Evolutionary conservation across 257 asterid genomes (phyloP).

Genomic region (Cruciata laevipes): DNA sequence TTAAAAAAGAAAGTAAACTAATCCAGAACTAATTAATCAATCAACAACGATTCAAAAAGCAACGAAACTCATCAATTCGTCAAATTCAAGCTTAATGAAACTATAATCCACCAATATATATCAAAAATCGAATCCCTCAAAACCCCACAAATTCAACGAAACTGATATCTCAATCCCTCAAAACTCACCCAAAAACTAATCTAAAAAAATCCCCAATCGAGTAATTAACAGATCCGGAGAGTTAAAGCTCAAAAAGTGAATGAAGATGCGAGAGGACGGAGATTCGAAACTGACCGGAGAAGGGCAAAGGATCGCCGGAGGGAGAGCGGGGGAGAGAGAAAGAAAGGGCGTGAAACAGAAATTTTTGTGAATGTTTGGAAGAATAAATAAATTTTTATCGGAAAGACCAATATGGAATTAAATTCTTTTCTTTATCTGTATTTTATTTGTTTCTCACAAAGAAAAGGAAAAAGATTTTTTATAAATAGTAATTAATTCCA

Average conservation of each 20-base stretch:
- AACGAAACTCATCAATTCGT: not conserved
- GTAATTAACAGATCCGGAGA: not conserved
- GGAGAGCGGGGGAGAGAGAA: not conserved
- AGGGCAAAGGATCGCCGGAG: conserved; percentile 8
- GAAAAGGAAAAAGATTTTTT: conserved; percentile 10
- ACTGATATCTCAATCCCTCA: not conserved
- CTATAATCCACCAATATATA: not conserved
- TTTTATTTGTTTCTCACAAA: not conserved
- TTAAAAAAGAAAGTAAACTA: not conserved
- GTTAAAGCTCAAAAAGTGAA: not conserved
- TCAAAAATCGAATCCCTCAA: conserved; percentile 1
- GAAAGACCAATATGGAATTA: conserved; percentile 1
- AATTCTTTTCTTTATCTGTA: not conserved
- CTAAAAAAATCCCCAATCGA: not conserved
- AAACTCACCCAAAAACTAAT: not conserved
- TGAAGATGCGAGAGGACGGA: not conserved
- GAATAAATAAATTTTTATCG: conserved; percentile 1
- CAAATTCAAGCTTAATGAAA: not conserved
- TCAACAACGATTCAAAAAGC: not conserved
- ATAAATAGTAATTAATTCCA: not conserved
- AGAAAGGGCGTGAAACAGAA: not conserved
- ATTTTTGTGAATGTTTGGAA: conserved; percentile 10
- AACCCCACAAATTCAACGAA: not conserved
- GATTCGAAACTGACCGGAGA: conserved; percentile 10
- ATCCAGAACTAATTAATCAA: not conserved